These are phyloP conservation scores for Solanum chmielewskii DNA, from an alignment of 257 asterid species.

Conservation along the genomic window DNA sequence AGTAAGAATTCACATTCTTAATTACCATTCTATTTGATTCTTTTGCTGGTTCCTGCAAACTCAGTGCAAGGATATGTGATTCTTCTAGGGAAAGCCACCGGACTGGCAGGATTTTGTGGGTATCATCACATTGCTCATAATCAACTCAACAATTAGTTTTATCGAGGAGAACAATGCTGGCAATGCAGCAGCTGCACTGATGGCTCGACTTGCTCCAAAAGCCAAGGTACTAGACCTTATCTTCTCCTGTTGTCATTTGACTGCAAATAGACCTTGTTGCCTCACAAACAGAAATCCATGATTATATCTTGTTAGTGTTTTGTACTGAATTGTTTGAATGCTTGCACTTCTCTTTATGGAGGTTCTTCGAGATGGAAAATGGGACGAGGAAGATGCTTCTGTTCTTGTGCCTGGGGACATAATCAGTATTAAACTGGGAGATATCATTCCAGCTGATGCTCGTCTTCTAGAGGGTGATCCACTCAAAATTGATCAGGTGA, in stretches of 20 bases:
- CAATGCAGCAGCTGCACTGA: conserved; percentile 96
- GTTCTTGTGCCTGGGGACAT: conserved; percentile 88
- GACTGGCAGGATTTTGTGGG: conserved; percentile 99
- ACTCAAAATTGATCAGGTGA: conserved; percentile 85
- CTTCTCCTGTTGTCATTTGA: background rate
- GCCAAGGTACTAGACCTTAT: conserved; percentile 46
- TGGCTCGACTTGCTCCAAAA: conserved; percentile 97
- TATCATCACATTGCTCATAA: conserved; percentile 73
- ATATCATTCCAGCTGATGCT: conserved; percentile 91
- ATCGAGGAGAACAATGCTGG: conserved; percentile 99
- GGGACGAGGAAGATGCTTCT: conserved; percentile 85
- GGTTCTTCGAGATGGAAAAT: conserved; percentile 93
- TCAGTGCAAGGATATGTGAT: background rate
- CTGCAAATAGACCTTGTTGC: background rate
- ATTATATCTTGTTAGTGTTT: background rate
- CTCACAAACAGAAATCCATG: background rate
- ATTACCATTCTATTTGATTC: background rate
- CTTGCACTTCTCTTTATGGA: conserved; percentile 11
- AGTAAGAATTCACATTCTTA: conserved; percentile 29
- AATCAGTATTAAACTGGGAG: conserved; percentile 85
- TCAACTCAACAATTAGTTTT: conserved; percentile 92
- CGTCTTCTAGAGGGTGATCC: conserved; percentile 98
- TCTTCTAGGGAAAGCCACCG: conserved; percentile 86
- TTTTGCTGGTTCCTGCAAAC: background rate
- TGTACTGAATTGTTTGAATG: background rate